Evolutionary conservation across 306 rosid species (phyloP), one percentile per base, ranked within the genome.

Genomic region (Cotoneaster glaucophyllus): DNA sequence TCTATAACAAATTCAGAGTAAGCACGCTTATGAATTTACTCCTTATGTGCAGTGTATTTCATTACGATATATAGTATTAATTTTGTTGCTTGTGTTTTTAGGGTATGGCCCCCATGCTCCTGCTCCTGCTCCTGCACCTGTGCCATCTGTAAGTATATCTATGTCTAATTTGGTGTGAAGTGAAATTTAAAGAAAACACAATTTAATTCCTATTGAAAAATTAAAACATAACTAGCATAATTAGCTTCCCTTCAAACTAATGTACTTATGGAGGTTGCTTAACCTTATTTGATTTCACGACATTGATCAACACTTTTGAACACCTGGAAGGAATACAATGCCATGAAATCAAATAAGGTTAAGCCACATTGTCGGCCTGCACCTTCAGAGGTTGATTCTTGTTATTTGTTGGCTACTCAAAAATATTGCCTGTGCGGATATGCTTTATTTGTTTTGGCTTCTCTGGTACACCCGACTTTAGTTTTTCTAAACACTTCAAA

Each of bases 1-100:
- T 80, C 88, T 67, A 25, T 66, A 85, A 71, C 78, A 74, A 64
- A 75, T 48, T 81, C 68, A 50, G 18, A 79, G 97, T 93, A 73
- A 88, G 96, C 84, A 21, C n/a, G 75, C 54, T 32, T 18, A 57
- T 57, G 4, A 26, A 57, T 71, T 24, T 50, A n/a, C 6, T 52
- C 29, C 22, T 56, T 74, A 41, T 18, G 24, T 12, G 62, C 53
- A 56, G 11, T 21, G n/a, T 54, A 28, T 74, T 80, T 74, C 8
- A 12, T 48, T 41, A 21, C 53, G 6, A 19, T 68, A 71, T 41
- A 5, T 66, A 56, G 15, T 77, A 64, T 43, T 78, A 50, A 77
- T 45, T 5, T 19, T n/a, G 12, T 11, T 53, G 25, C 63, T 64
- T 76, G 32, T 75, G 25, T 76, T 80, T 65, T 45, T 61, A 82